phyloP scores from a whole-genome alignment of 2,329 filamentous ascomycete species.

The Aspergillus proliferans region DNA sequence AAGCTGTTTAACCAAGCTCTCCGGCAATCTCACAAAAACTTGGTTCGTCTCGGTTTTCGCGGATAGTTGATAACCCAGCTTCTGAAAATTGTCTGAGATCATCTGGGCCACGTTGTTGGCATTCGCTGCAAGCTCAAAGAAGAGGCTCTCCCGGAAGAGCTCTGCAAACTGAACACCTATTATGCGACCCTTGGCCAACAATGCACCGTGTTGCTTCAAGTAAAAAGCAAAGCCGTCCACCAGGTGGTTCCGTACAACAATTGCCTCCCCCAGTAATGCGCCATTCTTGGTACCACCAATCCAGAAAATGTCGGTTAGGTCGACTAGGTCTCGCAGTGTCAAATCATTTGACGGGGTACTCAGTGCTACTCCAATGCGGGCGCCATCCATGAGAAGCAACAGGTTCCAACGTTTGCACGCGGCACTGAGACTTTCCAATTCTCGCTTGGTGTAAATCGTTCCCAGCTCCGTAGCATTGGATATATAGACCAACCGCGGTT shows the following conservation, averaged over 20 bases:
- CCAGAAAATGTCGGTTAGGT: slow-evolving; percentile 50
- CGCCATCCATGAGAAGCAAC: slow-evolving; percentile 45
- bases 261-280: slow-evolving; percentile 46
- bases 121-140: slow-evolving; percentile 42
- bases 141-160: slow-evolving; percentile 42
- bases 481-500: slow-evolving; percentile 47
- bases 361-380: slow-evolving; percentile 41
- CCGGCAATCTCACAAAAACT: slow-evolving; percentile 44
- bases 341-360: slow-evolving; percentile 41
- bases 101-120: slow-evolving; percentile 42
- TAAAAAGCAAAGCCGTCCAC: slow-evolving; percentile 47
- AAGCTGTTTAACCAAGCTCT: slow-evolving; percentile 32
- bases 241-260: slow-evolving; percentile 43
- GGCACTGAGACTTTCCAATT: slow-evolving; percentile 38
- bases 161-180: slow-evolving; percentile 48
- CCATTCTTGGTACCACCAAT: slow-evolving; percentile 51
- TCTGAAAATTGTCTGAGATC: slow-evolving; percentile 40
- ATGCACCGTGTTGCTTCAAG: slow-evolving; percentile 47
- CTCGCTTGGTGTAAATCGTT: slow-evolving; percentile 42
- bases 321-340: slow-evolving; percentile 40
- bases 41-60: slow-evolving; percentile 48
- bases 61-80: slow-evolving; percentile 37
- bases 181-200: slow-evolving; percentile 46
- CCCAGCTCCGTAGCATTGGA: slow-evolving; percentile 49
- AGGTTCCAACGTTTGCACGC: slow-evolving; percentile 39